Percentiles rank a stretch among this genome's conserved stretches.
Conservation (phyloP, 371 early-diverging fungal species). For the Apophysomyces variabilis region DNA sequence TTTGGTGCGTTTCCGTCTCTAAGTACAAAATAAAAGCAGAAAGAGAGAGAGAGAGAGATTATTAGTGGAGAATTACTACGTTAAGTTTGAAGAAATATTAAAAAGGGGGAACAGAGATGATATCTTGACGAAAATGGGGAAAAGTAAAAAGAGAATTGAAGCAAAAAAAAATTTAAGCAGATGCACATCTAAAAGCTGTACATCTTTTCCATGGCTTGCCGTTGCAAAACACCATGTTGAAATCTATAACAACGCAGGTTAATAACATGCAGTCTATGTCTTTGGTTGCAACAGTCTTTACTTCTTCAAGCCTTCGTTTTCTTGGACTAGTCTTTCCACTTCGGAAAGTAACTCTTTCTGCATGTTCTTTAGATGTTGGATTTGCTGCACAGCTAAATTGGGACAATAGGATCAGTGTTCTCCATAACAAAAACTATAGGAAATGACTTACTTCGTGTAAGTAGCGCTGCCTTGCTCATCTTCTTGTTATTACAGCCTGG, state of each 20-base stretch:
- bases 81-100: slow-evolving; percentile 6
- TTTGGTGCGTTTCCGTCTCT: slow-evolving; percentile 13
- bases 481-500: slow-evolving; percentile 59
- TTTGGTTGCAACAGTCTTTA: slow-evolving; percentile 15
- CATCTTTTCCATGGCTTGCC: slow-evolving; percentile 60
- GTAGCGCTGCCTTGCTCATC: slow-evolving; percentile 61
- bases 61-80: slow-evolving; percentile 13
- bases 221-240: slow-evolving; percentile 52
- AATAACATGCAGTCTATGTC: background rate
- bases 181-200: slow-evolving; percentile 36
- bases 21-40: slow-evolving; percentile 19
- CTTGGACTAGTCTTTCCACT: slow-evolving; percentile 52
- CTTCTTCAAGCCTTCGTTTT: slow-evolving; percentile 57
- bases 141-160: background rate
- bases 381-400: slow-evolving; percentile 50
- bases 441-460: slow-evolving; percentile 51
- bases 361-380: slow-evolving; percentile 53
- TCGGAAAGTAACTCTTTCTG: slow-evolving; percentile 50
- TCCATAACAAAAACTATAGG: too few species aligned
- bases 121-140: background rate
- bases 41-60: slow-evolving; percentile 12
- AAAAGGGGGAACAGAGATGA: background rate
- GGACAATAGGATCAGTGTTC: background rate
- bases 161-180: background rate
- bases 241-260: slow-evolving; percentile 27